Evolutionary conservation across 2,329 filamentous ascomycete genomes (phyloP), one percentile per base, ranked within the genome.

Genomic region (Verticillium klebahnii): DNA sequence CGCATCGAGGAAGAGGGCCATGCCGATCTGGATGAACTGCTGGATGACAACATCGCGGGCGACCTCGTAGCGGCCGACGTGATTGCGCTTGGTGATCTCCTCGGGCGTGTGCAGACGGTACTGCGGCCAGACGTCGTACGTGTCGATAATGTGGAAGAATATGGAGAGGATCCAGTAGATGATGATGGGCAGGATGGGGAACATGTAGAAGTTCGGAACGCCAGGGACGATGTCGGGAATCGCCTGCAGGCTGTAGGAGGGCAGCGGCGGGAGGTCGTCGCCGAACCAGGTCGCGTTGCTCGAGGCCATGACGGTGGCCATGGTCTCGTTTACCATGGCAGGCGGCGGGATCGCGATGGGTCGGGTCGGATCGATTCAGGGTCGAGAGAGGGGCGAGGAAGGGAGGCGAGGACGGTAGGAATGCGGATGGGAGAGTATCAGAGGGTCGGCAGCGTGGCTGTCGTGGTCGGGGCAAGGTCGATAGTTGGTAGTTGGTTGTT

Each of bases 81-180:
- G 92, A 76, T 97, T 97, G 69, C 93, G 87, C 75, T 92, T 91
- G 39, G 88, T 74, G 65, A 98, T 90, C 76, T 98, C 94, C 59
- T 92, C 93, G 15, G 95, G 95, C 0, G 95, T 98, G 78, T 99
- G 95, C 52, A 99, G 83, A 65, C 95, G 90, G 78, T 98, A 97
- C 70, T 96, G 87, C 19, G 93, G 89, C 74, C 94, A 96, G 40
- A 94, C 79, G 74, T 97, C 92, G 77, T 89, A 88, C 62, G 88
- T 81, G 77, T 99, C 95, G 71, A 98, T 88, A 68, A 88, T 72
- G 80, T 98, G 94, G 80, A 96, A 99, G 73, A 94, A 78, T 73
- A 91, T 77, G 23, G 94, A 98, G 36, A 96, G 78, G 25, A 80
- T 77, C 95, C 95, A 99, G 83, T 99, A 99, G 62, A 89, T 90